A percentile compares a stretch with the other conserved stretches of the same genome.
Evolutionary conservation across 2,329 filamentous ascomycete genomes (phyloP).

Genomic region (Ustulina deusta): DNA sequence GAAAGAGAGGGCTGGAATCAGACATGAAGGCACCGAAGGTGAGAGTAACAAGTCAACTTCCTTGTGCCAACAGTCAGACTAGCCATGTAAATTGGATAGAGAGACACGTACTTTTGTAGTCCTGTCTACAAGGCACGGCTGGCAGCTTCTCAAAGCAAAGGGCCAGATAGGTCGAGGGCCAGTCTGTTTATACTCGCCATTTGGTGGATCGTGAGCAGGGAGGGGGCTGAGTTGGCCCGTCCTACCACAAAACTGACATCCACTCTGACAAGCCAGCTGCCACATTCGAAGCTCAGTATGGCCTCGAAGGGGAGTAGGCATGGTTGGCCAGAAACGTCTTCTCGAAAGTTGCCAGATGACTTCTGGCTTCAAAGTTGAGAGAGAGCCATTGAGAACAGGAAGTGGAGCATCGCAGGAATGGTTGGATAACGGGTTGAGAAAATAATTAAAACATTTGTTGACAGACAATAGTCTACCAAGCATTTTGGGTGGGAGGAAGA

Average conservation of each 20-base stretch:
- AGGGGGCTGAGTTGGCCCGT: conserved; percentile 45
- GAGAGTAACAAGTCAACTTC: conserved; percentile 77
- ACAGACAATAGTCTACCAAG: conserved; percentile 74
- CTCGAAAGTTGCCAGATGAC: conserved; percentile 78
- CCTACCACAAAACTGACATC: conserved; percentile 76
- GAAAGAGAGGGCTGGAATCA: conserved; percentile 77
- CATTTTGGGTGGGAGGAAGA: conserved; percentile 71
- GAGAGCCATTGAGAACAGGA: conserved; percentile 53
- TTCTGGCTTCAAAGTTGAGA: conserved; percentile 65
- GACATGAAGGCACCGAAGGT: conserved; percentile 66
- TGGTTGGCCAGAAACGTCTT: conserved; percentile 71
- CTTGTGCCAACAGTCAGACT: conserved; percentile 59
- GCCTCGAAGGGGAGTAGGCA: conserved; percentile 75
- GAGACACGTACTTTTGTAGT: conserved; percentile 72
- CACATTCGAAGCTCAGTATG: conserved; percentile 82
- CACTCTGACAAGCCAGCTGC: conserved; percentile 71
- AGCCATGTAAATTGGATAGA: conserved; percentile 16
- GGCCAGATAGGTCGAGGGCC: conserved; percentile 76
- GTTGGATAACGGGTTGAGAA: conserved; percentile 64
- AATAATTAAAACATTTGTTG: conserved; percentile 74
- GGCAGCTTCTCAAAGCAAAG: conserved; percentile 76
- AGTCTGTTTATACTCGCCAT: conserved; percentile 70
- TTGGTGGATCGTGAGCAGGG: conserved; percentile 59
- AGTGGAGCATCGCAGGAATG: conserved; percentile 44
- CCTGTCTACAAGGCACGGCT: conserved; percentile 69